Base-by-base conservation (phyloP, 2,329 filamentous ascomycete species). In the Huntiella moniliformis region DNA sequence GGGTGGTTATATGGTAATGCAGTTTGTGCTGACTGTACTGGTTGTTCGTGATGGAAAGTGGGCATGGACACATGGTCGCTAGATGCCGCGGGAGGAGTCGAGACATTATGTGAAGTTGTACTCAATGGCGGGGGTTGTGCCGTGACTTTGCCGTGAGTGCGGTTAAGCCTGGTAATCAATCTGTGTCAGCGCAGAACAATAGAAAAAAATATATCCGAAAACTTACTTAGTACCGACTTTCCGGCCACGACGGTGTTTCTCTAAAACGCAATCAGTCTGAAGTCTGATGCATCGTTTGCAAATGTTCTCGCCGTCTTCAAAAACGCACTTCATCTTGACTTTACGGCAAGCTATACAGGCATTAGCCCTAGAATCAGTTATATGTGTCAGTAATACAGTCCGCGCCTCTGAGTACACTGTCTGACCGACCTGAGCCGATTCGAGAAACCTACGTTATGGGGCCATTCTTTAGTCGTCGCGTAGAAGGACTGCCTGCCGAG, bases 241-340 rank as follows among this genome's bases (percentile, higher is more conserved):
- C 10, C 62, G 56, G 7, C 62, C 62, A 16, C 62, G 59, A 5
- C 58, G 59, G 52, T 65, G 62, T 42, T 61, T 54, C 46, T 59
- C 57, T 46, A 60, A 63, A 4, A 61, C 52, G 47, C 61, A 65
- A 4, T 58, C 55, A 4, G 63, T 49, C 2, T 58, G 58, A 46
- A 63, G 62, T 17, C 60, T 55, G 10, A 50, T 51, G 49, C 62
- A 64, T 5, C 62, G 57, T 37, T 60, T 57, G 46, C 62, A 64
- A 12, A 43, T 55, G 5, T 52, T 46, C n/a, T 48, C 51, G 28
- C 49, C 50, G 12, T 45, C 47, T 12, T 51, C 53, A 5, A 54
- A 48, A 11, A 51, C 52, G 46, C 62, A 64, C 46, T 59, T 63
- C 57, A 63, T 61, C 51, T 64, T 64, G 12, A 63, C 57, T 15